phyloP scores from a whole-genome alignment of 1,139 yeast genomes.

The Taphrina pruni region DNA sequence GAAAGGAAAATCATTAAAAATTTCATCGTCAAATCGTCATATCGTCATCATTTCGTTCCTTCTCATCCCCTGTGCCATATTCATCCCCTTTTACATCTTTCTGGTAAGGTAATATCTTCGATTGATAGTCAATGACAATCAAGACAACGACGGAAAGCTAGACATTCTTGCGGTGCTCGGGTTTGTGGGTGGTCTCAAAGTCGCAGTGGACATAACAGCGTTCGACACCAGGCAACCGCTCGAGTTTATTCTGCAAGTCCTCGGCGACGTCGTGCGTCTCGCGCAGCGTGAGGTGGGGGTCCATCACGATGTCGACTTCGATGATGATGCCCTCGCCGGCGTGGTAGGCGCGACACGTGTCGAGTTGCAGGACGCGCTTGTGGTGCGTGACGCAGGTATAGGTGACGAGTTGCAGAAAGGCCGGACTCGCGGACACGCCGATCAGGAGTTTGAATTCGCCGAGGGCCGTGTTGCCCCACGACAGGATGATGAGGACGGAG shows the following conservation, averaged over 20 bases:
- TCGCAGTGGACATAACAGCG: slow-evolving; percentile 46
- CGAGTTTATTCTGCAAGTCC: slow-evolving; percentile 45
- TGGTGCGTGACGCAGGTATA: slow-evolving; percentile 45
- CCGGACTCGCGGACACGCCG: slow-evolving; percentile 44
- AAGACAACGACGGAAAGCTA: not conserved
- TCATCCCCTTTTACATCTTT: not conserved
- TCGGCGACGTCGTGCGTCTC: slow-evolving; percentile 46
- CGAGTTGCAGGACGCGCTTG: slow-evolving; percentile 41
- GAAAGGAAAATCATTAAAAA: too few relatives aligned
- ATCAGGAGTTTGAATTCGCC: slow-evolving; percentile 44
- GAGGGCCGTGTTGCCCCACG: slow-evolving; percentile 45
- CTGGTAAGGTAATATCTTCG: too few relatives aligned
- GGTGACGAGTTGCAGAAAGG: slow-evolving; percentile 45
- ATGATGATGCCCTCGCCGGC: slow-evolving; percentile 45
- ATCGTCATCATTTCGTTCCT: not conserved
- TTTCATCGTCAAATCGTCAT: too few relatives aligned
- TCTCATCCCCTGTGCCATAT: not conserved
- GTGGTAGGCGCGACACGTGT: slow-evolving; percentile 45
- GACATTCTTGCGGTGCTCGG: slow-evolving; percentile 41
- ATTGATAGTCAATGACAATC: too few relatives aligned
- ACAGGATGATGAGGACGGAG: slow-evolving; percentile 41
- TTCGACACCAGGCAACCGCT: slow-evolving; percentile 46
- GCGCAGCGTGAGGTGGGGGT: slow-evolving; percentile 38
- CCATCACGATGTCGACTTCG: slow-evolving; percentile 46
- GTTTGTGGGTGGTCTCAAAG: slow-evolving; percentile 45